Evolutionary conservation across 2,329 filamentous ascomycete species (phyloP).

Genomic region (Claviceps sp.): DNA sequence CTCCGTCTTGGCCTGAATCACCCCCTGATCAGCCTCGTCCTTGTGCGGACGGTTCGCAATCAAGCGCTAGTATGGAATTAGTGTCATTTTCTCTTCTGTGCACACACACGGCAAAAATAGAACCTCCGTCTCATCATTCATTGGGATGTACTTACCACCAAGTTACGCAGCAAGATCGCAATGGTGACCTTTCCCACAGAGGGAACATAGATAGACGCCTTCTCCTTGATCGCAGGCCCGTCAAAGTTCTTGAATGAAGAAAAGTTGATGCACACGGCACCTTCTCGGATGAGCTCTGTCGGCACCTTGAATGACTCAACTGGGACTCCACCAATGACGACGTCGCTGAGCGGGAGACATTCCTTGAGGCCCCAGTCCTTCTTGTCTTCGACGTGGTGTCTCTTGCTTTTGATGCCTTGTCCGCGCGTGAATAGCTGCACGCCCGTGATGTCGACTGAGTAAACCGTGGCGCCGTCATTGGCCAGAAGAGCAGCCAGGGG

Average conservation of each 20-base stretch:
- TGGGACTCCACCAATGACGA: conserved; percentile 88
- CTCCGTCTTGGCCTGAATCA: conserved; percentile 27
- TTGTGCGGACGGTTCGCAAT: conserved; percentile 35
- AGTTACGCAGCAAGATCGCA: conserved; percentile 74
- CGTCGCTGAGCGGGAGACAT: conserved; percentile 77
- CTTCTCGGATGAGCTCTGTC: conserved; percentile 67
- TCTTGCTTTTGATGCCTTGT: conserved; percentile 68
- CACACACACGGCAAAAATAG: background rate
- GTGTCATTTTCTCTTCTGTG: conserved; percentile 2
- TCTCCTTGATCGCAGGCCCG: conserved; percentile 74
- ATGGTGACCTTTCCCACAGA: conserved; percentile 98
- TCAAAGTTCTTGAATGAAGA: conserved; percentile 92
- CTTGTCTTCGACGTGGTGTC: conserved; percentile 79
- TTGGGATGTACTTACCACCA: conserved; percentile 50
- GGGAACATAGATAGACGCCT: conserved; percentile 91
- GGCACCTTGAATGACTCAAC: conserved; percentile 83
- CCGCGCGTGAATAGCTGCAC: conserved; percentile 89
- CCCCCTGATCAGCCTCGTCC: conserved; percentile 21
- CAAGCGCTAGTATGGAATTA: conserved; percentile 28
- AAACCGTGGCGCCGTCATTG: conserved; percentile 91
- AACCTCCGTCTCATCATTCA: background rate
- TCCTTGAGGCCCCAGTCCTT: conserved; percentile 67
- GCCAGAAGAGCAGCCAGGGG: conserved; percentile 85
- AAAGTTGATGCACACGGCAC: conserved; percentile 98
- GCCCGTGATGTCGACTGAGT: conserved; percentile 84